phyloP scores from a whole-genome alignment of 2,329 filamentous ascomycete species.

The Monosporascus ibericus region DNA sequence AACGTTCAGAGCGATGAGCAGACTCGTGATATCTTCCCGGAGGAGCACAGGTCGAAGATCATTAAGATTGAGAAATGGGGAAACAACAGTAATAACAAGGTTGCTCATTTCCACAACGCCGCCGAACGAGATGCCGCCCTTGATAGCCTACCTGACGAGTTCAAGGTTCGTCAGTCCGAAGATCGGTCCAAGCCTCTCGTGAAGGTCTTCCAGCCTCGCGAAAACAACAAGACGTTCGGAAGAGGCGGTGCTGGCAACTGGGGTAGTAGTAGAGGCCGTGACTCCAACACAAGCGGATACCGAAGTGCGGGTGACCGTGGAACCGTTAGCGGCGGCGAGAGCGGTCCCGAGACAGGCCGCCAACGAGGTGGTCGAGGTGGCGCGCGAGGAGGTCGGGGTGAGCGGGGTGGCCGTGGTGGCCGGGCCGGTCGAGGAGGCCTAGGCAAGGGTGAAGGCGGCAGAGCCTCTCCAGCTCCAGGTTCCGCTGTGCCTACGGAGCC shows the following conservation, averaged over 20 bases:
- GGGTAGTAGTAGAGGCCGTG: conserved; percentile 60
- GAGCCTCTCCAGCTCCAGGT: conserved; percentile 46
- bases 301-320: conserved; percentile 74
- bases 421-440: conserved; percentile 29
- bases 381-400: conserved; percentile 53
- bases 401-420: conserved; percentile 51
- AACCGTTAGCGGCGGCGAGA: conserved; percentile 59
- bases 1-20: conserved; percentile 80
- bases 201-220: conserved; percentile 72
- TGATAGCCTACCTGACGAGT: conserved; percentile 65
- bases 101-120: conserved; percentile 73
- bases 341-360: conserved; percentile 54
- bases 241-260: conserved; percentile 63
- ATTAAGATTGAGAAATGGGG: conserved; percentile 72
- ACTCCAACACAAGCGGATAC: conserved; percentile 64
- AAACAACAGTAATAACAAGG: conserved; percentile 62
- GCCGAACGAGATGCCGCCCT: conserved; percentile 80
- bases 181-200: conserved; percentile 75
- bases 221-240: conserved; percentile 44
- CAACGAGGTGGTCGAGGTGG: conserved; percentile 49
- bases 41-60: conserved; percentile 80
- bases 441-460: conserved; percentile 52
- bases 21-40: conserved; percentile 71
- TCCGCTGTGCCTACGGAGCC: conserved; percentile 36
- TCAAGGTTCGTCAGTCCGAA: conserved; percentile 65